Conservation (phyloP, 768 basidiomycete species). For the Naganishia randhawae region DNA sequence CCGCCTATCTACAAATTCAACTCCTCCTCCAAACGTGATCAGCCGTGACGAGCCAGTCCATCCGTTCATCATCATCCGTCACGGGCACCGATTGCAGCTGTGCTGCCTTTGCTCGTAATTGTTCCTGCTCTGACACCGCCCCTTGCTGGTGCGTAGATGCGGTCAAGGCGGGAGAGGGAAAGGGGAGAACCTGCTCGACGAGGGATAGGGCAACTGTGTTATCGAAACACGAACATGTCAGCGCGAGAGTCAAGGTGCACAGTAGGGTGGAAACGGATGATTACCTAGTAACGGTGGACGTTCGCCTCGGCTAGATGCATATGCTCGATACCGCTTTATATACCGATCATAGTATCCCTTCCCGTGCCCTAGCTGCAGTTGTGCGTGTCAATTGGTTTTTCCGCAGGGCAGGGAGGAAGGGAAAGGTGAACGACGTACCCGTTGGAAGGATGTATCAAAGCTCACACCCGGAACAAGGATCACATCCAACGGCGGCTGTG, state of each 20-base stretch:
- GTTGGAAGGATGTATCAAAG: conserved; percentile 22
- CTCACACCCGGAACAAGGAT: conserved; percentile 28
- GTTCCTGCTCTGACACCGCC: background rate
- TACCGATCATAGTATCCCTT: conserved; percentile 32
- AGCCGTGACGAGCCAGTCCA: conserved; percentile 10
- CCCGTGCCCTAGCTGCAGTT: conserved; percentile 26
- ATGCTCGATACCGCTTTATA: conserved; percentile 22
- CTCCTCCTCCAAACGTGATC: background rate
- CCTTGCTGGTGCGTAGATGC: background rate
- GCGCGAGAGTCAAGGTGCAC: background rate
- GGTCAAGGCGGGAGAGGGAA: background rate
- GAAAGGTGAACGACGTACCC: conserved; percentile 7
- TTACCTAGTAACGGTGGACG: conserved; percentile 26
- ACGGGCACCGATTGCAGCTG: background rate
- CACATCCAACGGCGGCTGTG: conserved; percentile 17
- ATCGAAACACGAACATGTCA: background rate
- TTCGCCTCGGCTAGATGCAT: conserved; percentile 14
- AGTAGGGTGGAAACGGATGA: background rate
- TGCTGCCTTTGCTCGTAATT: background rate
- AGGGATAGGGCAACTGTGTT: conserved; percentile 9
- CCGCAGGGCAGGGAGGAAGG: background rate
- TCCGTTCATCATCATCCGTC: conserved; percentile 3
- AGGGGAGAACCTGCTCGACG: conserved; percentile 10
- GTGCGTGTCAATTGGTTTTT: background rate
- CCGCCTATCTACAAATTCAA: too few relatives aligned